phyloP scores from a whole-genome alignment of 257 asterid genomes.

The Parsonsia alboflavescens region DNA sequence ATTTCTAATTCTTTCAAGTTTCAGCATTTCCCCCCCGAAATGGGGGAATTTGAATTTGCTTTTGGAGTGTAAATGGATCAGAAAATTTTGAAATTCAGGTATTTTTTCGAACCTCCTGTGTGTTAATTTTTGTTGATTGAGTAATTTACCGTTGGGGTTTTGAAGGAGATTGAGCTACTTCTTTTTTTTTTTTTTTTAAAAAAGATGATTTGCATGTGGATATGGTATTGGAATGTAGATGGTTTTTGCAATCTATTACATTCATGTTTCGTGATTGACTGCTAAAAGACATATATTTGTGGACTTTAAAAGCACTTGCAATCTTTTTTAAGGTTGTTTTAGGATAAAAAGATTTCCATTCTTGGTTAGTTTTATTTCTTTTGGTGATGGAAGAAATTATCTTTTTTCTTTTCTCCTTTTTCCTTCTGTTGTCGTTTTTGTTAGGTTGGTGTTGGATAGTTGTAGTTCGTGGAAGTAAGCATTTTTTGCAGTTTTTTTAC shows the following conservation, averaged over 20 bases:
- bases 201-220: conserved; percentile 2
- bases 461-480: neutral
- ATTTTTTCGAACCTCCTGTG: neutral
- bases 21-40: conserved; percentile 8
- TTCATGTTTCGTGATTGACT: neutral
- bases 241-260: neutral
- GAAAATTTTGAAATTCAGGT: conserved; percentile 10
- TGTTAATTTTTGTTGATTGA: neutral
- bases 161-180: conserved; percentile 7
- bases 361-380: neutral
- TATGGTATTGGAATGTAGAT: neutral
- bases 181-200: neutral
- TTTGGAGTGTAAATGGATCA: neutral
- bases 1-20: neutral
- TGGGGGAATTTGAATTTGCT: neutral
- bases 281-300: neutral
- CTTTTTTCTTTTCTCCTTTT: neutral
- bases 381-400: neutral
- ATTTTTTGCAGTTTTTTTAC: neutral
- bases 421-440: neutral
- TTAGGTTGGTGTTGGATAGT: neutral
- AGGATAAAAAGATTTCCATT: neutral
- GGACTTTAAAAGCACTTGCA: neutral
- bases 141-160: neutral
- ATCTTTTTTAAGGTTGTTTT: neutral